These are phyloP conservation scores for Nematodospora anomalae DNA, from an alignment of 1,139 yeast genomes.

Conservation along the genomic window DNA sequence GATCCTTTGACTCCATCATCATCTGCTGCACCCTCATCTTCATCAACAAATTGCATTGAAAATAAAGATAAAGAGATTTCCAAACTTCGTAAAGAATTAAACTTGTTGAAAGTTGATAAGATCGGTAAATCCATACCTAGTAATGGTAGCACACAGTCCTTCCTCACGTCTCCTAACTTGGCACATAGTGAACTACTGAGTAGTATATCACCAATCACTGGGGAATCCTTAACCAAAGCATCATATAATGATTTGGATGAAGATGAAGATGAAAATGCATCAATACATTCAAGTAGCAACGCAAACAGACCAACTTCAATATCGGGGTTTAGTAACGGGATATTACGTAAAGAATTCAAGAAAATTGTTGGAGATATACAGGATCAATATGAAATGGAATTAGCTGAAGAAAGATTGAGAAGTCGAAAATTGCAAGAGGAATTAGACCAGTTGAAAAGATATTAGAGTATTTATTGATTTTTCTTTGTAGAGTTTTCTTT, in stretches of 20 bases:
- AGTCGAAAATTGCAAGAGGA: conserved; percentile 49
- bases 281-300: conserved; percentile 8
- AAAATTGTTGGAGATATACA: conserved; percentile 65
- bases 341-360: conserved; percentile 70
- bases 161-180: conserved; percentile 9
- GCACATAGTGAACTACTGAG: conserved; percentile 6
- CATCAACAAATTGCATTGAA: conserved; percentile 20
- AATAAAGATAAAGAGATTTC: conserved; percentile 48
- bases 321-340: conserved; percentile 37
- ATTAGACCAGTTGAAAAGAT: conserved; percentile 16
- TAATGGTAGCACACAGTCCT: conserved; percentile 6
- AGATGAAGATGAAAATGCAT: conserved; percentile 7
- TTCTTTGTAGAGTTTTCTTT: too few relatives aligned
- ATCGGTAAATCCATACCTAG: conserved; percentile 31
- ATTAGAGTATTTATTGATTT: neutral
- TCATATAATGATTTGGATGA: conserved; percentile 1
- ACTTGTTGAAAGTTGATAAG: conserved; percentile 49
- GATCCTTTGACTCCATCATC: conserved; percentile 7
- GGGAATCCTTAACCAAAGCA: conserved; percentile 14
- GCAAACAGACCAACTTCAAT: conserved; percentile 18
- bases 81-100: conserved; percentile 48
- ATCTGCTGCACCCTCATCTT: neutral
- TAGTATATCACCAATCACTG: conserved; percentile 29
- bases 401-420: conserved; percentile 57
- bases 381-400: conserved; percentile 57